Base-by-base conservation (phyloP, 306 rosid species). In the Cicer chorassanicum region DNA sequence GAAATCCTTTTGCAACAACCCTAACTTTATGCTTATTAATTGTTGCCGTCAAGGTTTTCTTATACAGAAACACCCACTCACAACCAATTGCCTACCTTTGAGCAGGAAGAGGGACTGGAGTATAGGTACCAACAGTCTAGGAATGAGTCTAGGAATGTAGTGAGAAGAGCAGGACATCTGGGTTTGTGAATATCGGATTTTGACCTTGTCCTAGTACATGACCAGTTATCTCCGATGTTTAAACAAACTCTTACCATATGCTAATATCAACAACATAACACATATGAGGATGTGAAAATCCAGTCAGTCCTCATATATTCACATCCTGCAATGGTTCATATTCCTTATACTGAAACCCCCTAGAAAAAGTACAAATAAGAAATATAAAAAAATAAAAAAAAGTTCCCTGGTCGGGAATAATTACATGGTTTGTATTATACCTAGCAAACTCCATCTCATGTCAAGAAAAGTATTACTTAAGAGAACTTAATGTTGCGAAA, bases 401-500 rank as follows among this genome's bases (percentile, higher is more conserved):
- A 38, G 64, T 21, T 44, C n/a, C 21, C 56, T 39, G 36, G 15
- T 11, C 13, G 39, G 6, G 41, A 36, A 54, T 50, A 74, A 44
- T 42, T 68, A 42, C 5, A 0, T 15, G 51, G 39, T 36, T 45
- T 73, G 51, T 44, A 82, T 82, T 68, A 29, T 60, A 69, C 41
- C 14, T 40, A 21, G 24, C 72, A 64, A 78, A 57, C 50, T 72
- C 38, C 74, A 41, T 63, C 15, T 60, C 49, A 45, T 3, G 46
- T 36, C 36, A 29, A 29, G 36, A 60, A 13, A 45, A 34, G 50
- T n/a, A 59, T 49, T 41, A 61, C 65, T 36, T 57, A 14, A 65
- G n/a, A 16, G 65, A 18, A 51, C 38, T 5, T 63, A 34, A 77
- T 63, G 74, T 77, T 21, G 63, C 49, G 49, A 72, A 78, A 66